Base-by-base conservation (phyloP, 2,329 filamentous ascomycete species). In the Rhexocercosporidium sp. region DNA sequence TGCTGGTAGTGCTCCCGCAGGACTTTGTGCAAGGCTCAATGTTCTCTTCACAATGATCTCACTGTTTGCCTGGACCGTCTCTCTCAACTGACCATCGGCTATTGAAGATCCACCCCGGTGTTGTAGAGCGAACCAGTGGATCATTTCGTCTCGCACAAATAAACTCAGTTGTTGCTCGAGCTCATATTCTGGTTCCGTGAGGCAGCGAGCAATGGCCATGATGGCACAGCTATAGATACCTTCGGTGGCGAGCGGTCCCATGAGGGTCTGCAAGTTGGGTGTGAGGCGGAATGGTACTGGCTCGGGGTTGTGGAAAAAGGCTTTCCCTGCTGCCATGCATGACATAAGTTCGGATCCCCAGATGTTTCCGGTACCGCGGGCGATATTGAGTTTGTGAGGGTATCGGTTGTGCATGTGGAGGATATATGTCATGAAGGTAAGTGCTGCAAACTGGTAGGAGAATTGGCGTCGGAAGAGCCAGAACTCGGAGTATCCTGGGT, bases 391-490 rank as follows among this genome's bases (percentile, higher is more conserved):
- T 85, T 99, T 99, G 80, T 94, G 93, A 6, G 96, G 96, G 79
- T 96, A 97, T 34, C 96, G 92, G 78, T 93, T 93, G 78, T 95
- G 93, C 89, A 99, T 98, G 82, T 95, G 95, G 82, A 99, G 91
- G 67, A 97, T 91, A 78, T 98, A 99, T 3, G 96, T 98, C 92
- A 99, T 97, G 82, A 99, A 99, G 0, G 96, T 97, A 71, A 98
- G 86, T 1, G 94, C 89, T 22, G 96, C 95, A 69, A 97, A 90
- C 81, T 99, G 96, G 83, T 98, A 97, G 25, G 93, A 92, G 81
- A 99, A 97, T 72, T 97, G 94, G 67, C 94, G 90, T 67, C 96
- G 92, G 92, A 99, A 99, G 66, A 99, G 87, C 94, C 95, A 99
- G 84, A 98, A 97, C 75, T 97, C 94, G 54, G 92, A 88, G 79